Percentiles rank a stretch among this genome's conserved stretches.
These are phyloP conservation scores for Sugiyamaella mastotermitis DNA, from an alignment of 805 yeast species.

Conservation along the genomic window DNA sequence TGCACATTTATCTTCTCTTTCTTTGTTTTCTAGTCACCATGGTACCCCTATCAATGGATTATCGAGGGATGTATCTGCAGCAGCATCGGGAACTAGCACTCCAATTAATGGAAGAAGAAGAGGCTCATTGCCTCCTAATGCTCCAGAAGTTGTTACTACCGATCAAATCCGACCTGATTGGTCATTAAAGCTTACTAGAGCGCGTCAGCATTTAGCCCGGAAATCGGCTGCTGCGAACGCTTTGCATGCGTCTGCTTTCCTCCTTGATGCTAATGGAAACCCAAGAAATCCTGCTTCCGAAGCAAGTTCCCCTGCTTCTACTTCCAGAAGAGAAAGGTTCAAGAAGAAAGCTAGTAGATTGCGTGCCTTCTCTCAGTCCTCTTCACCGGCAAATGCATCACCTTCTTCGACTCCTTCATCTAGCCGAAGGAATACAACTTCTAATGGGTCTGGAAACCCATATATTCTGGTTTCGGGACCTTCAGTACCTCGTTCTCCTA, in stretches of 20 bases:
- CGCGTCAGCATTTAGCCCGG: slow-evolving; percentile 72
- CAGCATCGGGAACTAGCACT: slow-evolving; percentile 3
- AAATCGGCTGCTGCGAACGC: slow-evolving; percentile 93
- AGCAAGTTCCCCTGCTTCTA: slow-evolving; percentile 5
- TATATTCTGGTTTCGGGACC: no score
- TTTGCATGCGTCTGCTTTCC: slow-evolving; percentile 77
- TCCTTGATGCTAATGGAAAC: slow-evolving; percentile 34
- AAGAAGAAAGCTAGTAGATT: slow-evolving; percentile 10
- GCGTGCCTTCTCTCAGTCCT: slow-evolving; percentile 7
- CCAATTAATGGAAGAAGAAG: slow-evolving; percentile 4
- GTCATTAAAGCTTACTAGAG: slow-evolving; percentile 67
- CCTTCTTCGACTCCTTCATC: slow-evolving; percentile 4
- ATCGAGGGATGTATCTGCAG: no score
- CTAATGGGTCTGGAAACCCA: no score
- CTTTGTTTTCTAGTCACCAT: slow-evolving; percentile 8
- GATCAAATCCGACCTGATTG: slow-evolving; percentile 90
- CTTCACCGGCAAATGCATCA: slow-evolving; percentile 15
- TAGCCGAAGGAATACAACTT: slow-evolving; percentile 2
- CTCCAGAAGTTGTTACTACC: slow-evolving; percentile 64
- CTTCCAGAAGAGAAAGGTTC: slow-evolving; percentile 11
- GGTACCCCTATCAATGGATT: slow-evolving; percentile 6
- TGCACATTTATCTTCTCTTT: slow-evolving; percentile 7
- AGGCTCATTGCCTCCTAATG: slow-evolving; percentile 57
- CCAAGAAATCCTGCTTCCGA: slow-evolving; percentile 20
- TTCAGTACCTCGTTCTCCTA: slow-evolving; percentile 3